Evolutionary conservation across 805 yeast species (phyloP).

Genomic region (Yarrowia divulgata): DNA sequence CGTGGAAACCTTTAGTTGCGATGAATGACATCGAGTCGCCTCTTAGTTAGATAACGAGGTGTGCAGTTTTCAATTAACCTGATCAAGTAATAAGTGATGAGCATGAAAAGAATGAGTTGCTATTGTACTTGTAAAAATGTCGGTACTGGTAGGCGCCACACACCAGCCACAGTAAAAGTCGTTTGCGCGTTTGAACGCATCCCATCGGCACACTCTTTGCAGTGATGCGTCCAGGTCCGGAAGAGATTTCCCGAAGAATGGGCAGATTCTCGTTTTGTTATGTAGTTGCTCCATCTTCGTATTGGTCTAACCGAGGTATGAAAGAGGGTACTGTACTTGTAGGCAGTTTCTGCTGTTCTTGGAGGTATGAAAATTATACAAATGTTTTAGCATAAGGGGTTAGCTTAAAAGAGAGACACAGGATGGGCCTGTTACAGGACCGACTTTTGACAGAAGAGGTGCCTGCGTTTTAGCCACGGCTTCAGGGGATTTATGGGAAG

Average conservation of each 20-base stretch:
- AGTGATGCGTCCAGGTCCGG: not conserved
- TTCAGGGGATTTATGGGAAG: not conserved
- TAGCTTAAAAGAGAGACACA: not conserved
- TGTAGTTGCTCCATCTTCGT: not conserved
- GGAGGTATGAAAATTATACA: too few species aligned
- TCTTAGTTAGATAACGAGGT: not conserved
- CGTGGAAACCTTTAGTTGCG: constrained; percentile 63
- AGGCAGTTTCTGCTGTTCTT: not conserved
- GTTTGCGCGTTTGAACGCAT: not conserved
- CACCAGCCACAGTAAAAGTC: not conserved
- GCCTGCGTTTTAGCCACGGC: constrained; percentile 7
- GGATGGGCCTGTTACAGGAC: not conserved
- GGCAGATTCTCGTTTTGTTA: not conserved
- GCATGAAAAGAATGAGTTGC: too few species aligned
- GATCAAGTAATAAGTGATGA: constrained; percentile 3
- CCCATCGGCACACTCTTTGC: not conserved
- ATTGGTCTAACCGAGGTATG: not conserved
- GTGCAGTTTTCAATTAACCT: constrained; percentile 20
- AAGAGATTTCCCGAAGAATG: constrained; percentile 13
- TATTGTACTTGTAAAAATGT: too few species aligned
- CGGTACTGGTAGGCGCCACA: too few species aligned
- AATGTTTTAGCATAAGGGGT: too few species aligned
- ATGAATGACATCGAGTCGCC: too few species aligned
- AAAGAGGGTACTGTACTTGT: too few species aligned
- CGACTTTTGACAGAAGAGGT: not conserved